Base-by-base conservation (phyloP, 2,329 filamentous ascomycete genomes). In the Pseudogymnoascus verrucosus region DNA sequence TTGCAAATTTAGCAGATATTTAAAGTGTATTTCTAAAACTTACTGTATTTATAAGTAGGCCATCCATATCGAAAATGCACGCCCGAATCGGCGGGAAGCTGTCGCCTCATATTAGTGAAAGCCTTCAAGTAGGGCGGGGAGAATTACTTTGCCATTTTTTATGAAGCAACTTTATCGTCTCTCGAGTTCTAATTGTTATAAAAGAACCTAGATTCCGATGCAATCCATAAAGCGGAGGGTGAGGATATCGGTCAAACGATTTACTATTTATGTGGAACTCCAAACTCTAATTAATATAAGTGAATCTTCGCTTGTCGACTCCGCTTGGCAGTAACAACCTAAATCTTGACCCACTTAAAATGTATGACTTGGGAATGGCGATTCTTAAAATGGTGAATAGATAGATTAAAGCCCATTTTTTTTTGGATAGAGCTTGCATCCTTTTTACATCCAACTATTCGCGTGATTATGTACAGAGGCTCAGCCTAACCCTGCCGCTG, bases 51-150 rank as follows among this genome's bases (percentile, higher is more conserved):
- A 99, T 89, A 16, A 99, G 85, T 31, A 99, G 88, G 65, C 95
- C 95, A 76, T 99, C 95, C 93, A 98, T 97, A 80, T 99, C 95
- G 75, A 99, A 98, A 68, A 99, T 87, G 76, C 93, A 97, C 69
- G 93, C 95, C 69, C 92, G 85, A 64, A 98, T 82, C 51, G 89
- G 86, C 16, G 90, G 89, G 75, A 92, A 87, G 73, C 89, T 91
- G 11, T 54, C 16, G 7, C 23, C 14, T 16, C 44, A 54, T 26
- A 26, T 91, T 86, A 73, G 88, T 89, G 70, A 26, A 54, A 37
- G 16, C 44, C 31, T 31, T 16, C 21, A 1, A 16, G 10, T 28
- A 5, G 23, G 11, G 7, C 7, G 14, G 23, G 6, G 23, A 5
- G 14, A 11, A 10, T 54, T 54, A 54, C 44, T 31, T 6, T 11